Base-by-base conservation (phyloP, 2,329 filamentous ascomycete species). In the Metarhizium anisopliae region DNA sequence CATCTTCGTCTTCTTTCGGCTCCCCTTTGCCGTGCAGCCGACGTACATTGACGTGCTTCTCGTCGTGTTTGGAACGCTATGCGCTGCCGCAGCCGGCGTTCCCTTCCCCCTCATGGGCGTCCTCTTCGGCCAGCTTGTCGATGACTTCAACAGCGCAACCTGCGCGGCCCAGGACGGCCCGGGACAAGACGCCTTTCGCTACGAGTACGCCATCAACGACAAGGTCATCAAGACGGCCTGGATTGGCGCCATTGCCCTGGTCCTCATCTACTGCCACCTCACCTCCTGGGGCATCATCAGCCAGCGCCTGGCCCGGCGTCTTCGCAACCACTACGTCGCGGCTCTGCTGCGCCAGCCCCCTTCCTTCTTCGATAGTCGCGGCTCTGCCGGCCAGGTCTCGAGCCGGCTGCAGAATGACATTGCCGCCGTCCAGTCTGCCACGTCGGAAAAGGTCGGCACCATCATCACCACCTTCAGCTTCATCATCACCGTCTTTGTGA, bases 371-470 rank as follows among this genome's bases (percentile, higher is more conserved):
- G 84, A 87, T 61, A 76, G 76, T 14, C 73, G 84, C 8, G 77
- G 81, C 49, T 76, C 82, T 0, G 25, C 25, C 25, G 84, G 84
- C 16, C 82, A 87, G 65, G 78, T 87, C 8, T 77, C 81, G 1
- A 80, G 81, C 14, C 76, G 84, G 14, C 76, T 89, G 40, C 83
- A 83, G 62, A 76, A 76, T 54, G 84, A 89, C 62, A 84, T 87
- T 40, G 78, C 84, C 56, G 79, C 81, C 1, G 81, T 89, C 54
- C 85, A 85, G 62, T 78, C 79, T 0, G 86, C 85, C 11, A 87
- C 84, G 0, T 84, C 81, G 2, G 86, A 88, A 68, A 89, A 89
- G 66, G 84, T 87, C n/a, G 85, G 85, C 52, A 79, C 86, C 35
- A 77, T 80, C 59, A 73, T 89, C 4, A 76, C 78, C 20, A 83